Base-by-base conservation (phyloP, 495 filamentous ascomycete species). In the Neurospora sp. region DNA sequence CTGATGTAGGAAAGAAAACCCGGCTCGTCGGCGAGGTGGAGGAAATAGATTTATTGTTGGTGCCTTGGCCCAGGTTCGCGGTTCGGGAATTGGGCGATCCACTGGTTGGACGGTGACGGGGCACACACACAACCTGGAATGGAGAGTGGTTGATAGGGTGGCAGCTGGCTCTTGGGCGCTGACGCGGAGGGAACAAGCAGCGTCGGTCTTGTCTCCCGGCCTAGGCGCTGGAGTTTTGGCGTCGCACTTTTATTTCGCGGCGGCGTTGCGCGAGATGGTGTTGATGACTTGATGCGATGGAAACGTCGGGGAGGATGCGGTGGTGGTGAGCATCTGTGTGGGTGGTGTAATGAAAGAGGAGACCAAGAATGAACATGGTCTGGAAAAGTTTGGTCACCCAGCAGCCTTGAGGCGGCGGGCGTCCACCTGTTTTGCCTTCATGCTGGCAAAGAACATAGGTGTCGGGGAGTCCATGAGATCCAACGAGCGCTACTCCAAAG, bases 351-450 rank as follows among this genome's bases (percentile, higher is more conserved):
- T 39, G 42, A 69, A 65, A 42, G 45, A 69, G 59, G 71, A 68
- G 59, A 73, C 68, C 59, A 70, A 73, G 70, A 73, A 76, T 75
- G 77, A 71, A 72, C 71, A 70, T 61, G 73, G 74, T 48, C 42
- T 74, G 75, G 72, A 77, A 76, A 79, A 79, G 78, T 79, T 79
- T 76, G 78, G 78, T 76, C 72, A 70, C 78, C 72, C 79, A 77
- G 77, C 77, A 79, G 77, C 77, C 78, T 76, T 73, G 77, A 78
- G 77, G 78, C 75, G 76, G 77, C 76, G 75, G 77, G 78, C 76
- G 74, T 78, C 76, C 76, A 79, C 76, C 78, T 80, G 78, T 80
- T 80, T 80, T 80, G 78, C 77, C 78, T 80, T 80, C 78, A 80
- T 80, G 78, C 77, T 80, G 78, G 73, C 74, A 79, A 79, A 79